These are phyloP conservation scores for Zymoseptoria pseudotritici DNA, from an alignment of 2,329 filamentous ascomycete species.

Conservation along the genomic window DNA sequence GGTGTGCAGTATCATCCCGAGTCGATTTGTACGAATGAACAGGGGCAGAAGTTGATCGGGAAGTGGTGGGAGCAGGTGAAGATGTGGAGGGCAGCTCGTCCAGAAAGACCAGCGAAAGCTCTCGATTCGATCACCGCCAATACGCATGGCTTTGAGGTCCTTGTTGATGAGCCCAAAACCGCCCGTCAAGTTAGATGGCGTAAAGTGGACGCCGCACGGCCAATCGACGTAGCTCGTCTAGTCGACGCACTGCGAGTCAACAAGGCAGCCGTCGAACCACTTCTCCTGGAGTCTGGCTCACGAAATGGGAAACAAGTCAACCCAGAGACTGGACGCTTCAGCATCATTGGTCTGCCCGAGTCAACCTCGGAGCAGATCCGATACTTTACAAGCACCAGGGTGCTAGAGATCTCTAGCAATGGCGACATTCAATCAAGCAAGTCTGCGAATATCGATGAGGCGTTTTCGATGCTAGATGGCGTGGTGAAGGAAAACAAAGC, in stretches of 20 bases:
- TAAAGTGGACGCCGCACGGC: neutral
- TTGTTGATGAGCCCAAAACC: neutral
- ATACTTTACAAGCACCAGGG: constrained; percentile 15
- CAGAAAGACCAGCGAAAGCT: neutral
- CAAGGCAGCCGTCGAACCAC: constrained; percentile 29
- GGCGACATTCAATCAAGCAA: constrained; percentile 1
- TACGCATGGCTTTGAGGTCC: neutral
- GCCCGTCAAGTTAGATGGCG: constrained; percentile 2
- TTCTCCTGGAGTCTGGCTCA: constrained; percentile 43
- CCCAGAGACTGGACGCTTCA: constrained; percentile 55
- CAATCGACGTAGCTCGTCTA: constrained; percentile 29
- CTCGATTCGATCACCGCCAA: neutral
- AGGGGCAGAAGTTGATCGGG: constrained; percentile 55
- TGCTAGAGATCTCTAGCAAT: constrained; percentile 11
- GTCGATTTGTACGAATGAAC: constrained; percentile 70
- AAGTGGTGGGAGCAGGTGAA: constrained; percentile 67
- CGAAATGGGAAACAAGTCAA: constrained; percentile 36
- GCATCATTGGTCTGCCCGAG: constrained; percentile 64
- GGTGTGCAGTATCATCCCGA: constrained; percentile 89
- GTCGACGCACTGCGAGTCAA: constrained; percentile 29
- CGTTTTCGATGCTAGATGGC: constrained; percentile 35
- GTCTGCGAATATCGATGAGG: constrained; percentile 22
- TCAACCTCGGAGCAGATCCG: constrained; percentile 14
- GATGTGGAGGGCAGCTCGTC: constrained; percentile 10
- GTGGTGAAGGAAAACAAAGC: constrained; percentile 33